These are phyloP conservation scores for Nemania diffusa DNA, from an alignment of 2,329 filamentous ascomycete species.

Conservation along the genomic window DNA sequence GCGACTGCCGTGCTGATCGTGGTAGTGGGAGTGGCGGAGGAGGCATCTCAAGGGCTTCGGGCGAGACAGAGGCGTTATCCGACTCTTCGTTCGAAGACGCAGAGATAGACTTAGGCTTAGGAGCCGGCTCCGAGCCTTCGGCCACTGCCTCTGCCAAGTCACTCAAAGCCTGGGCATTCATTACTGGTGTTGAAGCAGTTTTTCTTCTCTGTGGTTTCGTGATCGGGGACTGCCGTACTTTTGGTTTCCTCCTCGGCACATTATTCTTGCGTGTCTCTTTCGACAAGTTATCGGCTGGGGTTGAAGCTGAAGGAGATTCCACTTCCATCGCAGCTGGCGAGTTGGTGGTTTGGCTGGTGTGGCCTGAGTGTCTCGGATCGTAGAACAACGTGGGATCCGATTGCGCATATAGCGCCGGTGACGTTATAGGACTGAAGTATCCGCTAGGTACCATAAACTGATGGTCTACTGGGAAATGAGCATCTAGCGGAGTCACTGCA, in stretches of 20 bases:
- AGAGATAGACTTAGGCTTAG: conserved; percentile 50
- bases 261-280: conserved; percentile 66
- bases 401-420: conserved; percentile 81
- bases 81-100: conserved; percentile 63
- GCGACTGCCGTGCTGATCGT: conserved; percentile 72
- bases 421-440: conserved; percentile 86
- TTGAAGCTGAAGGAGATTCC: conserved; percentile 53
- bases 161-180: conserved; percentile 65
- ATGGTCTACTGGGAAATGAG: conserved; percentile 70
- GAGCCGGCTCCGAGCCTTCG: conserved; percentile 50
- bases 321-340: conserved; percentile 69
- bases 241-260: conserved; percentile 63
- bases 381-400: conserved; percentile 61
- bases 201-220: conserved; percentile 72
- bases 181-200: conserved; percentile 62
- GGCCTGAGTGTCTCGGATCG: conserved; percentile 55
- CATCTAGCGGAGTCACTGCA: conserved; percentile 83
- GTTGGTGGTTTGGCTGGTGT: conserved; percentile 57
- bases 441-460: conserved; percentile 73
- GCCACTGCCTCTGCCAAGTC: conserved; percentile 59
- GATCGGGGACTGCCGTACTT: conserved; percentile 77
- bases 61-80: conserved; percentile 72
- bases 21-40: conserved; percentile 74
- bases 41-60: conserved; percentile 73
- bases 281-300: conserved; percentile 59